Base-by-base conservation (phyloP, 306 rosid species). In the Fragaria iinumae region DNA sequence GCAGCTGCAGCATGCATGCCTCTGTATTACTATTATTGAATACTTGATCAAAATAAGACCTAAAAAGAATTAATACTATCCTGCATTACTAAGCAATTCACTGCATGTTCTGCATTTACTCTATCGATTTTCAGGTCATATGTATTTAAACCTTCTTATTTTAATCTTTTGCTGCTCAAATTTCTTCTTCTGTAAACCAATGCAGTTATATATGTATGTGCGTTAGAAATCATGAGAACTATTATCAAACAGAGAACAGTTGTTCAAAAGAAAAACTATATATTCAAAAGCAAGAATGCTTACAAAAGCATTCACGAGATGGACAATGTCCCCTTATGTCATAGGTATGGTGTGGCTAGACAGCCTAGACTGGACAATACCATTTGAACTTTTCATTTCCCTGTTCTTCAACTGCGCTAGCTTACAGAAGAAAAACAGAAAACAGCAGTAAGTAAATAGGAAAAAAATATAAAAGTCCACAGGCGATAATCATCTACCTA, bases 261-360 rank as follows among this genome's bases (percentile, higher is more conserved):
- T 53, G 60, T 16, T 50, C 17, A 50, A 17, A 50, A 50, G 8
- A 49, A 49, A 49, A 48, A 47, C 17, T 16, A 50, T 50, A 6
- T 50, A 17, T 50, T 6, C 0, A 8, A 9, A 17, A 56, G 13
- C 63, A 56, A 23, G 36, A 57, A 25, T 59, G 18, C 36, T 59
- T 59, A 25, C 66, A 59, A 25, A 59, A 25, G 66, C 66, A 11
- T 59, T 59, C 65, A 59, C 65, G 65, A 25, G 65, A 59, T 11
- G 36, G 65, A 11, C 17, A 57, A 3, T 25, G 25, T 59, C 6
- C 6, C 65, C 65, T 12, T 59, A 11, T 27, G 36, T 59, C 65
- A 23, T 59, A 10, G 65, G 36, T 25, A 14, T 63, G 59, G 18
- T 47, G 73, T 16, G 73, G 62, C 75, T 71, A 32, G 36, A 32